Evolutionary conservation across 176 grass and related monocot genomes (phyloP).

Genomic region (Carex cristatella): DNA sequence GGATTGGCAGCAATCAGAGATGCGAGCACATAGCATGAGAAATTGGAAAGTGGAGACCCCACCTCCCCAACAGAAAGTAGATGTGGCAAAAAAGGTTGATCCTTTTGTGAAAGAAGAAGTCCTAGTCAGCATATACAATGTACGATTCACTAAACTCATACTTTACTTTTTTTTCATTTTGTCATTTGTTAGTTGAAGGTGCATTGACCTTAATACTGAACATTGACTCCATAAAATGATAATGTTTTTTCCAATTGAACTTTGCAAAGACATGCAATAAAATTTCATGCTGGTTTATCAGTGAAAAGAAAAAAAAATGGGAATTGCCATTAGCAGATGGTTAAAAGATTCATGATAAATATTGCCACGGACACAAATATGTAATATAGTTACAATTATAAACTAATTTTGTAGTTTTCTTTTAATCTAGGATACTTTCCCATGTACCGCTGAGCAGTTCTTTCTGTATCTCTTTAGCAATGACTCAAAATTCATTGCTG

Average conservation of each 20-base stretch:
- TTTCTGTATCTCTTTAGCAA: constrained; percentile 67
- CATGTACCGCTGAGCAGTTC: constrained; percentile 79
- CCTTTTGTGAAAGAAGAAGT: constrained; percentile 96
- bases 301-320: neutral
- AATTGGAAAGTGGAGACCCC: constrained; percentile 42
- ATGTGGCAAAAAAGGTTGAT: constrained; percentile 53
- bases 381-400: neutral
- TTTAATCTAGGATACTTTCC: constrained; percentile 72
- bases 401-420: constrained; percentile 17
- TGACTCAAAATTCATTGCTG: constrained; percentile 63
- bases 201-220: neutral
- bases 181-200: constrained; percentile 1
- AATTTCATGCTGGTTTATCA: neutral
- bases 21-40: constrained; percentile 80
- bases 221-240: neutral
- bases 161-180: neutral
- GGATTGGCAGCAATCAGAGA: constrained; percentile 78
- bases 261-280: neutral
- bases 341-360: neutral
- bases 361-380: too few species aligned
- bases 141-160: constrained; percentile 24
- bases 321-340: neutral
- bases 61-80: constrained; percentile 61
- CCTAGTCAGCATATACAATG: constrained; percentile 72
- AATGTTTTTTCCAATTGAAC: neutral